These are phyloP conservation scores for Cercospora citrullina DNA, from an alignment of 2,329 filamentous ascomycete genomes.

Conservation along the genomic window DNA sequence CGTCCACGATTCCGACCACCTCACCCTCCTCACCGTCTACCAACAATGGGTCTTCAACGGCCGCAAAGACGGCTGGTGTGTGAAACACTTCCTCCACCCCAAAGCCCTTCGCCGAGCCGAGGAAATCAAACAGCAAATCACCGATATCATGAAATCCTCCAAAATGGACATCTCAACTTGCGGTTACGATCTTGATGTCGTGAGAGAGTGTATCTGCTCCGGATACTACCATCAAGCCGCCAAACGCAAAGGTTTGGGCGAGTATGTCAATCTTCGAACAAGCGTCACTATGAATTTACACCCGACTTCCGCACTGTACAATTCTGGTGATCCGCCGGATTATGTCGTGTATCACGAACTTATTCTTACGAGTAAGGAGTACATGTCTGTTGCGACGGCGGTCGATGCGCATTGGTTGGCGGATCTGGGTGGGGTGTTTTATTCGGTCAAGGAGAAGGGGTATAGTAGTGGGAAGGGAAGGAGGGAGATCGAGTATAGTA, in stretches of 20 bases:
- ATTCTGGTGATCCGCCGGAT: constrained; percentile 88
- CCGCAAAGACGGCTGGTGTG: constrained; percentile 87
- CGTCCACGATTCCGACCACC: constrained; percentile 93
- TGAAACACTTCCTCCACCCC: constrained; percentile 89
- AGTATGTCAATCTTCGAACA: constrained; percentile 95
- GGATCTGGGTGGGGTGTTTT: constrained; percentile 94
- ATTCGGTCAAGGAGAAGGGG: constrained; percentile 95
- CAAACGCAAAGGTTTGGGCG: constrained; percentile 91
- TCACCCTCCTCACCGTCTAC: constrained; percentile 94
- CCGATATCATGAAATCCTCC: constrained; percentile 91
- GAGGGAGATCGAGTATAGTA: constrained; percentile 36
- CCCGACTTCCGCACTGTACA: constrained; percentile 89
- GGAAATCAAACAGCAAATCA: constrained; percentile 89
- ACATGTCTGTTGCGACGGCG: constrained; percentile 94
- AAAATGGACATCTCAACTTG: constrained; percentile 86
- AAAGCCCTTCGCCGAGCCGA: constrained; percentile 89
- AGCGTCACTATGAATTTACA: constrained; percentile 93
- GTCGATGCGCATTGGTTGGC: constrained; percentile 98
- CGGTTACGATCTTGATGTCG: constrained; percentile 94
- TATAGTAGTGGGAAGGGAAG: constrained; percentile 45
- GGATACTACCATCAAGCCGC: constrained; percentile 98
- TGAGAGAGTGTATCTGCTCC: constrained; percentile 93
- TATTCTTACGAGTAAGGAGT: constrained; percentile 94
- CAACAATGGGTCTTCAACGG: constrained; percentile 92
- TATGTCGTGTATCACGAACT: constrained; percentile 98